These are phyloP conservation scores for Xerocomellus dryophilus DNA, from an alignment of 768 basidiomycete species.

Conservation along the genomic window DNA sequence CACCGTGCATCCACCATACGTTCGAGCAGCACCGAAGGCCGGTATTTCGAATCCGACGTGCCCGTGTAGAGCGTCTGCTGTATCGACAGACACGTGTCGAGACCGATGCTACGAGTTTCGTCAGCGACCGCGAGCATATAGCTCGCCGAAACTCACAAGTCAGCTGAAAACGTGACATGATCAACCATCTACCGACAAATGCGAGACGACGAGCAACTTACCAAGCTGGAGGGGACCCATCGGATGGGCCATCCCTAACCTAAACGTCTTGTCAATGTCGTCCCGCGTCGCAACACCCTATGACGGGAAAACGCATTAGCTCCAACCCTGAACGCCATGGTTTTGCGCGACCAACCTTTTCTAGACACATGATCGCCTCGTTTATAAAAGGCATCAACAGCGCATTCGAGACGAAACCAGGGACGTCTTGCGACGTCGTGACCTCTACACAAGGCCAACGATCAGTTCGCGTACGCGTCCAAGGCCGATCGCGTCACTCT, in stretches of 20 bases:
- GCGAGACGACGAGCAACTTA: constrained; percentile 21
- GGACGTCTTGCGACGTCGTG: constrained; percentile 85
- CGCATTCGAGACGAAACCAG: constrained; percentile 94
- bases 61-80: constrained; percentile 86
- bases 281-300: constrained; percentile 90
- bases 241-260: constrained; percentile 90
- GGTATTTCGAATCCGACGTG: constrained; percentile 92
- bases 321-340: not conserved
- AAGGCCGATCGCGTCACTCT: not conserved
- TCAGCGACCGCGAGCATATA: not conserved
- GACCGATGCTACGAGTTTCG: constrained; percentile 67
- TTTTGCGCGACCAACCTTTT: constrained; percentile 53
- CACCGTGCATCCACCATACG: constrained; percentile 97
- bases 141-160: constrained; percentile 26
- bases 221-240: constrained; percentile 93
- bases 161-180: constrained; percentile 16
- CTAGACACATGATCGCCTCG: constrained; percentile 92
- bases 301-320: not conserved
- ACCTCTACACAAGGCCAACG: constrained; percentile 59
- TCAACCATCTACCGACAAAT: not conserved
- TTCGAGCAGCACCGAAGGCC: constrained; percentile 84
- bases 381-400: constrained; percentile 97
- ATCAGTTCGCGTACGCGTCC: not conserved
- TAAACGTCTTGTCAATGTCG: constrained; percentile 93
- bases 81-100: constrained; percentile 94